Evolutionary conservation across 2,329 filamentous ascomycete genomes (phyloP).

Genomic region (Hypoxylon rubiginosum): DNA sequence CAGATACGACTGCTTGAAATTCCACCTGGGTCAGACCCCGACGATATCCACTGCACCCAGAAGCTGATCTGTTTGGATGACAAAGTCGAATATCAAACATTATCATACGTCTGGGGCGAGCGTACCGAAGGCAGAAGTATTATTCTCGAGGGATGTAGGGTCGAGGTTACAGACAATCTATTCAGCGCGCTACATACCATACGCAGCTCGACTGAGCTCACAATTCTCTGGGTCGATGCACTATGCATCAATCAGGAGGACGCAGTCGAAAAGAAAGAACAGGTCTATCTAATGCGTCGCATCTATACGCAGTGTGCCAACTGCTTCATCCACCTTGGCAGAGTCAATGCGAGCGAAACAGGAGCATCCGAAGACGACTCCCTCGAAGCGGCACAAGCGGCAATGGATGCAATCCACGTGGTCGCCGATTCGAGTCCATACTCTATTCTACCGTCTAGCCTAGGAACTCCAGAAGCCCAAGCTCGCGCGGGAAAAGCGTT

Average conservation of each 20-base stretch:
- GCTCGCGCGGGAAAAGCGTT: slow-evolving; percentile 21
- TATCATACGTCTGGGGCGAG: slow-evolving; percentile 40
- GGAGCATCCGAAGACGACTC: slow-evolving; percentile 17
- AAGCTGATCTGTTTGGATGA: slow-evolving; percentile 14
- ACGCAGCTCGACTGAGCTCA: slow-evolving; percentile 18
- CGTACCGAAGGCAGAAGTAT: slow-evolving; percentile 6
- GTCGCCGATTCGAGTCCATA: slow-evolving; percentile 14
- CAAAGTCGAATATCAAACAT: slow-evolving; percentile 24
- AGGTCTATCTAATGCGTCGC: slow-evolving; percentile 46
- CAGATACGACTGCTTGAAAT: slow-evolving; percentile 36
- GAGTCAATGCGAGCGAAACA: slow-evolving; percentile 12
- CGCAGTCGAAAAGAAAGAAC: slow-evolving; percentile 41
- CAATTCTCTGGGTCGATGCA: slow-evolving; percentile 44
- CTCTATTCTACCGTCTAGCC: slow-evolving; percentile 4
- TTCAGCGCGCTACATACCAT: slow-evolving; percentile 24
- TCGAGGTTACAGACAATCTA: slow-evolving; percentile 32
- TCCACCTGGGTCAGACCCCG: slow-evolving; percentile 17
- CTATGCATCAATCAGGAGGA: slow-evolving; percentile 50
- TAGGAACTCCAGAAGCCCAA: slow-evolving; percentile 8
- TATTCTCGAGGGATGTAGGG: slow-evolving; percentile 19
- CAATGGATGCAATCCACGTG: slow-evolving; percentile 22
- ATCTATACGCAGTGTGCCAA: slow-evolving; percentile 40
- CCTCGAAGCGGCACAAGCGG: slow-evolving; percentile 20
- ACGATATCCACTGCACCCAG: slow-evolving; percentile 28
- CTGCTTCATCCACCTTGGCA: slow-evolving; percentile 35